Evolutionary conservation across 2,329 filamentous ascomycete species (phyloP).

Genomic region (Dactylellina cionopaga): DNA sequence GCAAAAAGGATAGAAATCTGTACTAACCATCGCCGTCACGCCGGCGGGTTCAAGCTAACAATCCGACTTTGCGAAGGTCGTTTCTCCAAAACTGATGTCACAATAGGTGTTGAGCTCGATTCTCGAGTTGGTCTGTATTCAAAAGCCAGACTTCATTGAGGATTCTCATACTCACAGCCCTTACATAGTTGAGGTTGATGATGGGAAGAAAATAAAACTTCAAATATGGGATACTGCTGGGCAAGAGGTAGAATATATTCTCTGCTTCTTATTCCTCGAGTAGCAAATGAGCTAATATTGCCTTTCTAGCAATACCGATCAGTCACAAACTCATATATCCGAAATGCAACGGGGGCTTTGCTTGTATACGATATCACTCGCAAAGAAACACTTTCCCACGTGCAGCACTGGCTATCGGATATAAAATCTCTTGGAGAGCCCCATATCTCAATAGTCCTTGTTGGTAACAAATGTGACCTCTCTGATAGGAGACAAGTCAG

Average conservation of each 20-base stretch:
- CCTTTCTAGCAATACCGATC: slow-evolving; percentile 59
- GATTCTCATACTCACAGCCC: not conserved
- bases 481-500: slow-evolving; percentile 81
- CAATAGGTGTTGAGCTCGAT: slow-evolving; percentile 76
- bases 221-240: slow-evolving; percentile 76
- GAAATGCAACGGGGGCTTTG: slow-evolving; percentile 79
- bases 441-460: slow-evolving; percentile 90
- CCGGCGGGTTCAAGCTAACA: slow-evolving; percentile 70
- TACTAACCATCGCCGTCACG: not conserved
- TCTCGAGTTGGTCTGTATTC: slow-evolving; percentile 64
- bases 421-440: slow-evolving; percentile 94
- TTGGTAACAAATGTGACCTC: slow-evolving; percentile 94
- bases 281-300: not conserved
- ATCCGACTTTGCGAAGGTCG: slow-evolving; percentile 76
- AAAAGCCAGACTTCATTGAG: not conserved
- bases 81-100: slow-evolving; percentile 74
- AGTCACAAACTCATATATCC: slow-evolving; percentile 81
- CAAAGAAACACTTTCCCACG: slow-evolving; percentile 83
- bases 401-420: slow-evolving; percentile 92
- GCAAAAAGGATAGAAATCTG: no score
- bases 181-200: slow-evolving; percentile 33
- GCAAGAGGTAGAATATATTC: slow-evolving; percentile 73
- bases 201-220: slow-evolving; percentile 60
- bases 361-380: slow-evolving; percentile 95
- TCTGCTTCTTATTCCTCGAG: not conserved